phyloP scores from a whole-genome alignment of 2,329 filamentous ascomycete genomes.

The Hypomyces rosellus region DNA sequence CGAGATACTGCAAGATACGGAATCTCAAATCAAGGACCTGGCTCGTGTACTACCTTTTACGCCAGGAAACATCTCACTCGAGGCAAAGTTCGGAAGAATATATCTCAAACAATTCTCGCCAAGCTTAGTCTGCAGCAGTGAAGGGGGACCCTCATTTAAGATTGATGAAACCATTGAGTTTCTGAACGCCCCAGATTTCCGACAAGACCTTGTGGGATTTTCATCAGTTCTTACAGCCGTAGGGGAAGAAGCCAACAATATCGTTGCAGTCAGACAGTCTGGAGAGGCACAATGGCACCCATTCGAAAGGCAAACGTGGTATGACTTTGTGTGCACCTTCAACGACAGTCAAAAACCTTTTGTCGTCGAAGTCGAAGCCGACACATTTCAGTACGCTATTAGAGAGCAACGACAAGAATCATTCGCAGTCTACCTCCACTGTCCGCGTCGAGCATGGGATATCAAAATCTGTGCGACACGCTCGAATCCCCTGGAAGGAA shows the following conservation, averaged over 20 bases:
- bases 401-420: constrained; percentile 16
- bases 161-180: constrained; percentile 8
- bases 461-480: constrained; percentile 20
- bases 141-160: constrained; percentile 15
- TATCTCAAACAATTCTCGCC: constrained; percentile 19
- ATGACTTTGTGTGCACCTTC: constrained; percentile 21
- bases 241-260: constrained; percentile 19
- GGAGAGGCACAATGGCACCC: constrained; percentile 17
- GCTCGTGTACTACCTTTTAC: constrained; percentile 16
- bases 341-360: constrained; percentile 9
- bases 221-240: constrained; percentile 23
- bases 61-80: constrained; percentile 20
- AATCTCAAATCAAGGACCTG: constrained; percentile 12
- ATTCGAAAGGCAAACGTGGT: constrained; percentile 16
- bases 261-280: constrained; percentile 12
- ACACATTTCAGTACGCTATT: constrained; percentile 19
- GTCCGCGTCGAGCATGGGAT: constrained; percentile 26
- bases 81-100: constrained; percentile 23
- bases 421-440: constrained; percentile 23
- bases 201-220: constrained; percentile 17
- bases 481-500: constrained; percentile 7
- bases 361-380: constrained; percentile 22
- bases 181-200: constrained; percentile 8
- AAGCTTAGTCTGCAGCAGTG: constrained; percentile 16
- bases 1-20: constrained; percentile 11